Percentiles rank a stretch among this genome's conserved stretches.
Conservation (phyloP, 208 protist species). For the Strigomonas culicis region DNA sequence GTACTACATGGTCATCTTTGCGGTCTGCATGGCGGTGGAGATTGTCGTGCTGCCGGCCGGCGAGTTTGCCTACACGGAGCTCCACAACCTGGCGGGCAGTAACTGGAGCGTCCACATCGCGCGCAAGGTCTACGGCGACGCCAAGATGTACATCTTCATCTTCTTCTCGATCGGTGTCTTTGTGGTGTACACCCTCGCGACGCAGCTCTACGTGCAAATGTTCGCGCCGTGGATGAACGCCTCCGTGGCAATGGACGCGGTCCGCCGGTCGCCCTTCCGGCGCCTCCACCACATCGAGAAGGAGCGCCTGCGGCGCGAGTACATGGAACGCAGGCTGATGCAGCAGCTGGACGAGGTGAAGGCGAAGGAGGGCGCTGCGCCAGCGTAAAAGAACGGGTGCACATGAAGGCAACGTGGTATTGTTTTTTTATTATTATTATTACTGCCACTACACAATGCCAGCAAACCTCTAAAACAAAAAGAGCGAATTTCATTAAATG, state of each 20-base stretch:
- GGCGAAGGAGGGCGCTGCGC: not conserved
- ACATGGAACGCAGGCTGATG: conserved; percentile 9
- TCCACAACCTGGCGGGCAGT: conserved; percentile 48
- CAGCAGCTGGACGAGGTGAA: conserved; percentile 12
- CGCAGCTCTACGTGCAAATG: conserved; percentile 55
- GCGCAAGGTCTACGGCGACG: conserved; percentile 33
- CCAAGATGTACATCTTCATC: conserved; percentile 58
- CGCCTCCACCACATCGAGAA: conserved; percentile 19
- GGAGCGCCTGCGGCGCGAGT: not conserved
- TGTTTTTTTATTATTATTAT: conserved; percentile 12
- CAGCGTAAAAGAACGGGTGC: not conserved
- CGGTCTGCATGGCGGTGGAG: conserved; percentile 21
- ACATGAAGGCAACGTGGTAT: not conserved
- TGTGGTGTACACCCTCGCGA: conserved; percentile 46
- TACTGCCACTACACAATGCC: not conserved
- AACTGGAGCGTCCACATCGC: conserved; percentile 57
- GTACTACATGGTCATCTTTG: conserved; percentile 59
- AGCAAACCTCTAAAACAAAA: conserved; percentile 1
- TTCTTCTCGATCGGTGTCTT: conserved; percentile 49
- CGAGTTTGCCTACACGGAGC: conserved; percentile 38
- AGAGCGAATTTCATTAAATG: not conserved
- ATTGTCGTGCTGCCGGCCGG: conserved; percentile 31
- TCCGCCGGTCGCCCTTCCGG: conserved; percentile 35
- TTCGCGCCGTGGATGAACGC: conserved; percentile 65
- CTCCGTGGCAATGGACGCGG: conserved; percentile 40